These are phyloP conservation scores for Tylopilus sp. DNA, from an alignment of 1,284 basidiomycete genomes.

Conservation along the genomic window DNA sequence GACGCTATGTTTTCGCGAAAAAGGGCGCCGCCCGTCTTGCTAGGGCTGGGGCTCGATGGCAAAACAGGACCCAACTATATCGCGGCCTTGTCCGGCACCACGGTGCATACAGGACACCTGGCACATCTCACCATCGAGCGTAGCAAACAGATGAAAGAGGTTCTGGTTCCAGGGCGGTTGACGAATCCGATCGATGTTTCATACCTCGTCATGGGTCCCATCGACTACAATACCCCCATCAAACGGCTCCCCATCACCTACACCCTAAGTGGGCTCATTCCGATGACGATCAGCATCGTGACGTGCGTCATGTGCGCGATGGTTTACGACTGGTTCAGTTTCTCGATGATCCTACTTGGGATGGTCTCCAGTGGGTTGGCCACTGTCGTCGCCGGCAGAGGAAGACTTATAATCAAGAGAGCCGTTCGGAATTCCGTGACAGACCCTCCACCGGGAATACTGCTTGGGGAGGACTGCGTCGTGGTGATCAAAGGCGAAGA, in stretches of 20 bases:
- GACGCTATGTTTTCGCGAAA: constrained; percentile 27
- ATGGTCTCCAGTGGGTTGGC: constrained; percentile 31
- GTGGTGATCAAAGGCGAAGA: constrained; percentile 22
- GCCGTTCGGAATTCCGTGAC: constrained; percentile 11
- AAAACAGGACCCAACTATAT: constrained; percentile 25
- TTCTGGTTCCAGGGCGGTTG: constrained; percentile 17
- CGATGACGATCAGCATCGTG: constrained; percentile 19
- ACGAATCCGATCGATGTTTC: constrained; percentile 17
- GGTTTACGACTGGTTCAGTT: constrained; percentile 28
- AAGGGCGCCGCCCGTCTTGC: constrained; percentile 14
- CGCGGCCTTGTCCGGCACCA: constrained; percentile 26
- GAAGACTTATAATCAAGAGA: constrained; percentile 16
- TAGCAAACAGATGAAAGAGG: constrained; percentile 9
- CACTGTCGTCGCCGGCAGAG: constrained; percentile 23
- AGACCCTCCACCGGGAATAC: constrained; percentile 24
- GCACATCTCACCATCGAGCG: constrained; percentile 21
- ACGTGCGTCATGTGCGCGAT: constrained; percentile 22
- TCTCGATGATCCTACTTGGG: constrained; percentile 31
- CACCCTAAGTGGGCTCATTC: constrained; percentile 14
- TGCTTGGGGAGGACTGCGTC: constrained; percentile 15
- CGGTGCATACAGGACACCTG: constrained; percentile 23
- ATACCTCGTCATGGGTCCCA: constrained; percentile 17
- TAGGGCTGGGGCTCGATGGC: constrained; percentile 28
- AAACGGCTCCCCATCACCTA: constrained; percentile 7
- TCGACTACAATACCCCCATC: constrained; percentile 7